Conservation (phyloP, 257 asterid genomes). For the Echium plantagineum region DNA sequence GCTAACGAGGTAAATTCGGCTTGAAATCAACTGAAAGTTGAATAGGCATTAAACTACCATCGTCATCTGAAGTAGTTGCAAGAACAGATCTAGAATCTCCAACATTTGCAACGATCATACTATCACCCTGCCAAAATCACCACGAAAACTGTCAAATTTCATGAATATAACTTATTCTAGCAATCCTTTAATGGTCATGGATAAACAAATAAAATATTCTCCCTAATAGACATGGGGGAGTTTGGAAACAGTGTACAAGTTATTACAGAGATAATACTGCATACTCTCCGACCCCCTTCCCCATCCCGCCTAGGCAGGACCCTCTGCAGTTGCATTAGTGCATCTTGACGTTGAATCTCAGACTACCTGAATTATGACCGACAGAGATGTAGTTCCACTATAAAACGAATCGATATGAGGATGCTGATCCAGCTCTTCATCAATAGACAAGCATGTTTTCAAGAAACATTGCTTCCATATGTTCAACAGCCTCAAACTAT, state of each 20-base stretch:
- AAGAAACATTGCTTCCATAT: slow-evolving; percentile 50
- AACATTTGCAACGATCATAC: slow-evolving; percentile 45
- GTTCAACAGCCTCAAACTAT: slow-evolving; percentile 23
- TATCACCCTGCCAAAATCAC: slow-evolving; percentile 38
- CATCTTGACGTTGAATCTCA: too few relatives aligned
- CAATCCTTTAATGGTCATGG: background rate
- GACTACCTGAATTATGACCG: slow-evolving; percentile 56
- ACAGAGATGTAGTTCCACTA: slow-evolving; percentile 62
- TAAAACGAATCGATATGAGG: slow-evolving; percentile 48
- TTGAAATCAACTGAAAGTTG: slow-evolving; percentile 74
- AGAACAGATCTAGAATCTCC: slow-evolving; percentile 80
- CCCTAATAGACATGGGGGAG: background rate
- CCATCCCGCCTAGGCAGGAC: too few relatives aligned
- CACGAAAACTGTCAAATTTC: background rate
- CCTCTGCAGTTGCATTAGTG: too few relatives aligned
- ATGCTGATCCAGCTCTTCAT: slow-evolving; percentile 39
- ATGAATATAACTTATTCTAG: background rate
- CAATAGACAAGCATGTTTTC: slow-evolving; percentile 55
- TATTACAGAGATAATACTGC: too few relatives aligned
- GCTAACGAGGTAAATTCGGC: slow-evolving; percentile 64
- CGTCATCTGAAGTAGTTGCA: slow-evolving; percentile 37
- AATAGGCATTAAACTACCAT: slow-evolving; percentile 39
- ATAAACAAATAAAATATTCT: background rate
- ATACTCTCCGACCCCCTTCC: too few relatives aligned
- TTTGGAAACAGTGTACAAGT: too few relatives aligned